phyloP scores from a whole-genome alignment of 768 basidiomycete genomes.

The Gloeostereum incarnatum region DNA sequence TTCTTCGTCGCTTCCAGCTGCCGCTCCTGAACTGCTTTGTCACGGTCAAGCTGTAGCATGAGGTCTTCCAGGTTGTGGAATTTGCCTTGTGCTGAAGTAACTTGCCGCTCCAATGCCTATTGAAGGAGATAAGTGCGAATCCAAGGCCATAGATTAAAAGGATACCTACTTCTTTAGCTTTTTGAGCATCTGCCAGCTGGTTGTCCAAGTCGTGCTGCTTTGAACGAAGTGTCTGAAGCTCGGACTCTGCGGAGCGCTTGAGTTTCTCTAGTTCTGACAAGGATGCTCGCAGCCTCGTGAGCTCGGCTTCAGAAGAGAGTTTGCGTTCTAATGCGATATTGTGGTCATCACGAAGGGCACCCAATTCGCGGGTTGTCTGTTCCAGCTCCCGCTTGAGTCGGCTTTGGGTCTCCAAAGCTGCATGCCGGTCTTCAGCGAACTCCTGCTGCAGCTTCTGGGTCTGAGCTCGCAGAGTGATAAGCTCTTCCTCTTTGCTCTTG shows the following conservation, averaged over 20 bases:
- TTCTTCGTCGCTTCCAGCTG: slow-evolving; percentile 64
- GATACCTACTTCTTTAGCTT: slow-evolving; percentile 63
- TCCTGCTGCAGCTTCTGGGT: slow-evolving; percentile 54
- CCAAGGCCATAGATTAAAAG: not conserved
- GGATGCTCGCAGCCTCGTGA: slow-evolving; percentile 35
- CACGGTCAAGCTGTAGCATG: slow-evolving; percentile 75
- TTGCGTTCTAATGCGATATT: slow-evolving; percentile 57
- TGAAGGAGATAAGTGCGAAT: slow-evolving; percentile 4
- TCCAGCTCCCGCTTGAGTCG: slow-evolving; percentile 75
- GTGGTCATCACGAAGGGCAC: slow-evolving; percentile 50
- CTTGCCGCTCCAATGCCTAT: slow-evolving; percentile 71
- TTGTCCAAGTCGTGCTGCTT: slow-evolving; percentile 61
- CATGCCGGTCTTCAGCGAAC: slow-evolving; percentile 52
- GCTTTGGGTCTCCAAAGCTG: slow-evolving; percentile 55
- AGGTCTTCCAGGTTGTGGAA: slow-evolving; percentile 86
- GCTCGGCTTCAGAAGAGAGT: slow-evolving; percentile 37
- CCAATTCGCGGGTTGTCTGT: slow-evolving; percentile 47
- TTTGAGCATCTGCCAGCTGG: slow-evolving; percentile 48
- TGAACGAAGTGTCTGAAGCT: slow-evolving; percentile 58
- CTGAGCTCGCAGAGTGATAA: slow-evolving; percentile 60
- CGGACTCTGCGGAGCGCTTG: slow-evolving; percentile 61
- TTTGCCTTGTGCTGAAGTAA: slow-evolving; percentile 62
- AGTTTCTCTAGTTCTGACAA: slow-evolving; percentile 58
- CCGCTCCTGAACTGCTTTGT: slow-evolving; percentile 40
- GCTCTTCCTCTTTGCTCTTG: slow-evolving; percentile 81